Conservation (phyloP, 2,329 filamentous ascomycete genomes). For the Cladorrhinum sp. region DNA sequence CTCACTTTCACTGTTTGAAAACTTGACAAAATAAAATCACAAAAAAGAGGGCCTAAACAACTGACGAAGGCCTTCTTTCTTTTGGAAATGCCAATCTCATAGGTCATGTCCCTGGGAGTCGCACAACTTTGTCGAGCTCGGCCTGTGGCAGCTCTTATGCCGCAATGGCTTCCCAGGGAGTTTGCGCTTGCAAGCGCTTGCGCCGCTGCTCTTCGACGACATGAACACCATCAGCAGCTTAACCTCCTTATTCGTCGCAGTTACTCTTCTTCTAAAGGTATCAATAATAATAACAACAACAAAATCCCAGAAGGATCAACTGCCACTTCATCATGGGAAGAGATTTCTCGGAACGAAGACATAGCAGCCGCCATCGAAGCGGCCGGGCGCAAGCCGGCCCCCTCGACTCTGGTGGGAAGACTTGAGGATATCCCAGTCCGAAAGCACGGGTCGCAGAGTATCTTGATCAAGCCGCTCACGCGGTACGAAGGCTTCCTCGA, state of each 20-base stretch:
- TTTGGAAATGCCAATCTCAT: conserved; percentile 37
- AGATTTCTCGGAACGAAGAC: background rate
- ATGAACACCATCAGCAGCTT: too few species aligned
- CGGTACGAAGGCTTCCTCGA: conserved; percentile 16
- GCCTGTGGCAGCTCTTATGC: background rate
- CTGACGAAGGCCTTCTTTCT: background rate
- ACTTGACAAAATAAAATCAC: background rate
- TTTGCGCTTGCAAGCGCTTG: too few species aligned
- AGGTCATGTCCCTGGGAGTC: conserved; percentile 47
- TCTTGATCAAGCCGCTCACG: conserved; percentile 29
- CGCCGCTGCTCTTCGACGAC: too few species aligned
- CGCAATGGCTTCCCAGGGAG: background rate
- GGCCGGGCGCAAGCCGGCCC: background rate
- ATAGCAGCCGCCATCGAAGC: background rate
- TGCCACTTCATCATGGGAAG: conserved; percentile 26
- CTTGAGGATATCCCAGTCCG: conserved; percentile 25
- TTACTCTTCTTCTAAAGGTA: background rate
- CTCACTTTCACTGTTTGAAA: background rate
- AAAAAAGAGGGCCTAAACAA: background rate
- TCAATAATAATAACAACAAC: background rate
- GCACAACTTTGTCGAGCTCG: conserved; percentile 41
- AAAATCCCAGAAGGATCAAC: background rate
- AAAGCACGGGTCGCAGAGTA: conserved; percentile 23
- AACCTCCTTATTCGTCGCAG: too few species aligned
- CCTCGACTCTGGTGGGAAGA: conserved; percentile 23